Percentiles rank a stretch among this genome's conserved stretches.
Conservation (phyloP, 768 basidiomycete species). For the Boletus edulis region DNA sequence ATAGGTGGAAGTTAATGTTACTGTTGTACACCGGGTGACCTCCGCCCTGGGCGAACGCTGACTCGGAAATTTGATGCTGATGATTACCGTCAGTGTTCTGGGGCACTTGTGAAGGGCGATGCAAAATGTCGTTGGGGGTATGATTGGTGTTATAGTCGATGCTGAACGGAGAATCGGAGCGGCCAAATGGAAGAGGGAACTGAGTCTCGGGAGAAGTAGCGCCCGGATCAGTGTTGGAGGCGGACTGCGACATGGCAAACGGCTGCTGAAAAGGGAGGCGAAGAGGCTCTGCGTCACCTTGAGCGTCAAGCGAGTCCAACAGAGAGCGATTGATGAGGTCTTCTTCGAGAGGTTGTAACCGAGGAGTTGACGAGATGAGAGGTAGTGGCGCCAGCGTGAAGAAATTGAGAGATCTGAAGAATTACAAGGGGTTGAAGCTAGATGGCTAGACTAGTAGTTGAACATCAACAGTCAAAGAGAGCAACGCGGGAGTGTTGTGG, state of each 20-base stretch:
- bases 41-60: slow-evolving; percentile 31
- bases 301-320: slow-evolving; percentile 78
- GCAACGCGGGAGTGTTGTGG: slow-evolving; percentile 28
- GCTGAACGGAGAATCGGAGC: slow-evolving; percentile 51
- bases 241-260: slow-evolving; percentile 46
- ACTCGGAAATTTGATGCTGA: slow-evolving; percentile 32
- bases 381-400: slow-evolving; percentile 54
- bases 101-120: slow-evolving; percentile 24
- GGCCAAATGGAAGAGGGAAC: slow-evolving; percentile 48
- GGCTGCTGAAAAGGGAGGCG: slow-evolving; percentile 28
- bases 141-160: slow-evolving; percentile 35
- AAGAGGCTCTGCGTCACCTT: slow-evolving; percentile 76
- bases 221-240: slow-evolving; percentile 53
- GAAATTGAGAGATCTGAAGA: slow-evolving; percentile 15
- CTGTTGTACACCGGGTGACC: slow-evolving; percentile 43
- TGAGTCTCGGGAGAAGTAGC: slow-evolving; percentile 50
- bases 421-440: slow-evolving; percentile 31
- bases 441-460: slow-evolving; percentile 29
- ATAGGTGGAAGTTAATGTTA: slow-evolving; percentile 29
- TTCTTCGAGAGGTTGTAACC: slow-evolving; percentile 47
- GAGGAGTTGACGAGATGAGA: slow-evolving; percentile 31
- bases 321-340: slow-evolving; percentile 85
- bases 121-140: slow-evolving; percentile 33
- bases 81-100: slow-evolving; percentile 32
- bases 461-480: slow-evolving; percentile 45